Percentiles rank a stretch among this genome's conserved stretches.
Conservation (phyloP, 305 asterid species). For the Solanum hybrid region DNA sequence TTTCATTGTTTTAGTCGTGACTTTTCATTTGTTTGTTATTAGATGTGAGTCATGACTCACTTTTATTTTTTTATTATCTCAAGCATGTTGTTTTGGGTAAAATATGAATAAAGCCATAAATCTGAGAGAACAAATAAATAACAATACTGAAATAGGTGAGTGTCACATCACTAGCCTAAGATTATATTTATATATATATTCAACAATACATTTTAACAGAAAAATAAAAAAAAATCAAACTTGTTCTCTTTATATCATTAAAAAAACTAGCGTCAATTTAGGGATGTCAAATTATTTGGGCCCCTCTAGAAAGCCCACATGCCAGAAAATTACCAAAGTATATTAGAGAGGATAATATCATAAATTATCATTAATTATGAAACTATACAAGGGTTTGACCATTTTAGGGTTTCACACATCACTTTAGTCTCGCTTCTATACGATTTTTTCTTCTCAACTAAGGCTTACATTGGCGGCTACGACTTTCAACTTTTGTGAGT, state of each 20-base stretch:
- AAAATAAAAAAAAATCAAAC: no score
- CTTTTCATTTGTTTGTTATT: no score
- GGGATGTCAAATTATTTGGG: no score
- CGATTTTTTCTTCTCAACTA: not conserved
- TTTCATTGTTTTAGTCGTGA: no score
- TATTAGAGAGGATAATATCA: not conserved
- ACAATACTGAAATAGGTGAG: not conserved
- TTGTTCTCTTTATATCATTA: no score
- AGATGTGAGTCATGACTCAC: not conserved
- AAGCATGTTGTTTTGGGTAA: no score
- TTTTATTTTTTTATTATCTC: no score
- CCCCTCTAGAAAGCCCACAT: not conserved
- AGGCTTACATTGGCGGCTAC: not conserved
- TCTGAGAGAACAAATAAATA: not conserved
- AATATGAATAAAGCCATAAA: no score
- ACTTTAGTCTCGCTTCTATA: not conserved
- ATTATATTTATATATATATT: no score
- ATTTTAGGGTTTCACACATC: not conserved
- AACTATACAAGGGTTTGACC: not conserved
- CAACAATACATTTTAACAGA: no score
- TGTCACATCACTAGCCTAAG: no score
- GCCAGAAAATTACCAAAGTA: not conserved
- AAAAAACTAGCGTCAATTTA: no score
- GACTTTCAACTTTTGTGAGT: not conserved
- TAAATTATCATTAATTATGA: not conserved